phyloP scores from a whole-genome alignment of 164 flowering plant genomes.

The Nelumbo lutea region DNA sequence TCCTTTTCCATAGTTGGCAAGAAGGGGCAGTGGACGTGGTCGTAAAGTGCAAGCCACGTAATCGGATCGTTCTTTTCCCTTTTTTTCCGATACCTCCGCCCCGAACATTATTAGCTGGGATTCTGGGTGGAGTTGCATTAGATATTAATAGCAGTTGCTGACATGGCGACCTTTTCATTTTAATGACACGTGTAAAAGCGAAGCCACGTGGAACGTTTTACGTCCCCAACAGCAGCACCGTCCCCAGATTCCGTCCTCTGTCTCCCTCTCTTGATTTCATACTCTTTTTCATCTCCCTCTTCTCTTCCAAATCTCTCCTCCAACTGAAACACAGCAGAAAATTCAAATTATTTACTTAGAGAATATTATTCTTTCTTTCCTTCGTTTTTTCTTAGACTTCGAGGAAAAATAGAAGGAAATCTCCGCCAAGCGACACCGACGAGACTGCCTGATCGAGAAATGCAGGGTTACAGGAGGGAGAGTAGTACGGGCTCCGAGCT shows the following conservation, averaged over 20 bases:
- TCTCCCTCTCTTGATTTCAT: not conserved
- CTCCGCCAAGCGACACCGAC: not conserved
- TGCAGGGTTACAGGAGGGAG: conserved; percentile 10
- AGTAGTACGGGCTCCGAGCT: not conserved
- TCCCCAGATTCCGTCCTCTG: not conserved
- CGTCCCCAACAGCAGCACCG: conserved; percentile 17
- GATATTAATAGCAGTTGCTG: conserved; percentile 11
- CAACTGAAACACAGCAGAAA: not conserved
- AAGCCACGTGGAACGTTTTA: conserved; percentile 26
- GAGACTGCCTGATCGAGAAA: not conserved
- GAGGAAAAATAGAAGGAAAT: not conserved
- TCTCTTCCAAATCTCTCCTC: not conserved
- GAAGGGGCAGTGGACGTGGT: too few species aligned
- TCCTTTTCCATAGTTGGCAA: too few species aligned
- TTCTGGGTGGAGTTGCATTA: conserved; percentile 11
- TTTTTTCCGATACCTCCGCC: too few species aligned
- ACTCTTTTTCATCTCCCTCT: not conserved
- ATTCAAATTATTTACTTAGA: not conserved
- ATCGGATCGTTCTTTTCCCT: too few species aligned
- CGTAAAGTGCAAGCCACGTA: too few species aligned
- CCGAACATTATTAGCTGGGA: too few species aligned
- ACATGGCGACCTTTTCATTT: conserved; percentile 20
- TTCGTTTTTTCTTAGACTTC: not conserved
- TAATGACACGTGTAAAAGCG: conserved; percentile 40
- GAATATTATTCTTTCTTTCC: not conserved